Percentiles rank a stretch among this genome's conserved stretches.
Evolutionary conservation across 2,329 filamentous ascomycete genomes (phyloP).

Genomic region (Alternaria sp.): DNA sequence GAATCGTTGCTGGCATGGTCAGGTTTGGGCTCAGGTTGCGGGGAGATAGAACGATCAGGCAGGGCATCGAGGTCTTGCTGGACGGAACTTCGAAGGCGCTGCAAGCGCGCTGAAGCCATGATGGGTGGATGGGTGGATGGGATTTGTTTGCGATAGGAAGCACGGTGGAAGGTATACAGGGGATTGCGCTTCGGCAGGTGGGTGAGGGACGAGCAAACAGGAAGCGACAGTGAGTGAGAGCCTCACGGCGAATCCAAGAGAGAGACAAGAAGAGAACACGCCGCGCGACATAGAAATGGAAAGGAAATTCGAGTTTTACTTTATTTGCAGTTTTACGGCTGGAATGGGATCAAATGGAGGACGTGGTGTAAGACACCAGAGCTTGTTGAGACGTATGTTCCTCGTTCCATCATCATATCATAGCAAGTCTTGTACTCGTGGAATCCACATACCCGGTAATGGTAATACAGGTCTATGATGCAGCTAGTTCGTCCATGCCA

Average conservation of each 20-base stretch:
- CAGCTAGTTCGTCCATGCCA: too few relatives aligned
- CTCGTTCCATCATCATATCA: background rate
- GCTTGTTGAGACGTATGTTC: background rate
- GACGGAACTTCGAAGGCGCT: conserved; percentile 33
- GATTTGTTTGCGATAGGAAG: conserved; percentile 3
- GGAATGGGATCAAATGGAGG: background rate
- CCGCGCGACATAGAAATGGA: background rate
- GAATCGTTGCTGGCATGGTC: conserved; percentile 24
- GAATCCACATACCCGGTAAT: background rate
- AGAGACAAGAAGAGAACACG: background rate
- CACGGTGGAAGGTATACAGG: conserved; percentile 1
- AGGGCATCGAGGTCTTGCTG: conserved; percentile 38
- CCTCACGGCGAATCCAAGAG: background rate
- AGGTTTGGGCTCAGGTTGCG: conserved; percentile 10
- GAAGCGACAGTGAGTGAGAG: background rate
- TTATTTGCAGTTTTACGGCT: background rate
- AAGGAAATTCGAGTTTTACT: background rate
- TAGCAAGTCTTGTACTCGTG: background rate
- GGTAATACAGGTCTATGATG: background rate
- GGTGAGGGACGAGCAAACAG: conserved; percentile 21
- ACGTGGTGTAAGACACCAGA: background rate
- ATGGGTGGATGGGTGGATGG: conserved; percentile 9
- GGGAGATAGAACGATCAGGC: conserved; percentile 28
- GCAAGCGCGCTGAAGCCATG: conserved; percentile 39
- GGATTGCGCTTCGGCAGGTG: conserved; percentile 8